These are phyloP conservation scores for Ustilago cynodontis DNA, from an alignment of 1,284 basidiomycete species.

Conservation along the genomic window DNA sequence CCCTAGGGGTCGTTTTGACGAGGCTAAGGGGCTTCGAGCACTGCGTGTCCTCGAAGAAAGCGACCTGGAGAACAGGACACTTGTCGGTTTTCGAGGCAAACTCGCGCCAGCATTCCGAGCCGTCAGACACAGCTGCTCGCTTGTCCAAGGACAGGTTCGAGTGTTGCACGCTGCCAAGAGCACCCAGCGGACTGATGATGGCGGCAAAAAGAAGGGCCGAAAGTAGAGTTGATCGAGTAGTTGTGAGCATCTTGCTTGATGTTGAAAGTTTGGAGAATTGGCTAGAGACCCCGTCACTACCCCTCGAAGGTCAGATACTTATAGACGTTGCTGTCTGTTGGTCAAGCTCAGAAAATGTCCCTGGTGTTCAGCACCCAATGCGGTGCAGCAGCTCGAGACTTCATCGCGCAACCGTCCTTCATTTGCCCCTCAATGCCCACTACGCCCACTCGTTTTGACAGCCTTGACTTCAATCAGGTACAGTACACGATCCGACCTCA, in stretches of 20 bases:
- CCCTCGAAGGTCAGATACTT: background rate
- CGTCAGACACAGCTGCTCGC: slow-evolving; percentile 9
- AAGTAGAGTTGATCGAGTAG: slow-evolving; percentile 10
- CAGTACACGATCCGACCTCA: background rate
- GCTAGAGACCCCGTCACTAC: background rate
- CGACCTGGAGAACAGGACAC: slow-evolving; percentile 33
- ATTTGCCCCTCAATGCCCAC: background rate
- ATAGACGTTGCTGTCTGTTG: background rate
- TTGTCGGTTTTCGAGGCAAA: slow-evolving; percentile 20
- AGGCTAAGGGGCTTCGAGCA: slow-evolving; percentile 28
- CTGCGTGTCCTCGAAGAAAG: slow-evolving; percentile 27
- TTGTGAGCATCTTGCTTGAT: slow-evolving; percentile 9
- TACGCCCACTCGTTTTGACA: background rate
- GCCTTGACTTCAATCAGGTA: background rate
- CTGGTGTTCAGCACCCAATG: background rate
- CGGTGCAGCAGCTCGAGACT: background rate
- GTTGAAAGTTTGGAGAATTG: background rate
- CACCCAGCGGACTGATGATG: slow-evolving; percentile 8
- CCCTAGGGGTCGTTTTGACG: background rate
- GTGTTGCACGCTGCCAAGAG: slow-evolving; percentile 16
- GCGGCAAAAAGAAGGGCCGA: slow-evolving; percentile 14
- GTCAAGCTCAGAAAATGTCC: background rate
- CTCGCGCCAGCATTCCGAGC: slow-evolving; percentile 23
- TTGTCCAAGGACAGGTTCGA: slow-evolving; percentile 19
- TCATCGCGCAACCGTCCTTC: slow-evolving; percentile 1